Conservation (phyloP, 371 early-diverging fungal genomes). For the Mortierella sp. region DNA sequence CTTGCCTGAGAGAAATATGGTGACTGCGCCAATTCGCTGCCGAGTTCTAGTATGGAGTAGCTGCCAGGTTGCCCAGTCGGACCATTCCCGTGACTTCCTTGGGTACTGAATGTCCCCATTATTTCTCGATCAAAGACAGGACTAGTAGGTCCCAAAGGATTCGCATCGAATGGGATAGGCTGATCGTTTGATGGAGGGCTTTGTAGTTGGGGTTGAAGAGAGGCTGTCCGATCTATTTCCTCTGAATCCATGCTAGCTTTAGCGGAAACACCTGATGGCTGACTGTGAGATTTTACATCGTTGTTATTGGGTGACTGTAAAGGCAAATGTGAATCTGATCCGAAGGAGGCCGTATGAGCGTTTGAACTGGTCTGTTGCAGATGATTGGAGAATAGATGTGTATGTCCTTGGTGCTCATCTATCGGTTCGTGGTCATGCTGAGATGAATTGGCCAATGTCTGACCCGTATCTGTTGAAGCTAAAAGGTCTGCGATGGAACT, state of each 20-base stretch:
- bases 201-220: neutral
- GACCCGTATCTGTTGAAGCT: too few species aligned
- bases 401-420: too few species aligned
- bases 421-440: too few species aligned
- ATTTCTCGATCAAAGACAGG: constrained; percentile 15
- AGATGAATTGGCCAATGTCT: too few species aligned
- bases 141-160: constrained; percentile 9
- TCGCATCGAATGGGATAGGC: constrained; percentile 18
- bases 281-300: too few species aligned
- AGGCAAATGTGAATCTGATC: neutral
- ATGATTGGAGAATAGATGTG: too few species aligned
- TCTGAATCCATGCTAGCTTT: neutral
- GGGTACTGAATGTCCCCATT: neutral
- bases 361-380: too few species aligned
- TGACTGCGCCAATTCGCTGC: constrained; percentile 17
- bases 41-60: constrained; percentile 49
- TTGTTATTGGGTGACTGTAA: neutral
- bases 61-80: constrained; percentile 8
- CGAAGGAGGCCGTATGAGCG: too few species aligned
- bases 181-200: neutral
- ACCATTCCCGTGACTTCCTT: neutral
- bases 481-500: too few species aligned
- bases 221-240: neutral
- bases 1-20: constrained; percentile 27
- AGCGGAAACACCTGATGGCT: neutral